Evolutionary conservation across 306 rosid species (phyloP).

Genomic region (Cicer arietinum): DNA sequence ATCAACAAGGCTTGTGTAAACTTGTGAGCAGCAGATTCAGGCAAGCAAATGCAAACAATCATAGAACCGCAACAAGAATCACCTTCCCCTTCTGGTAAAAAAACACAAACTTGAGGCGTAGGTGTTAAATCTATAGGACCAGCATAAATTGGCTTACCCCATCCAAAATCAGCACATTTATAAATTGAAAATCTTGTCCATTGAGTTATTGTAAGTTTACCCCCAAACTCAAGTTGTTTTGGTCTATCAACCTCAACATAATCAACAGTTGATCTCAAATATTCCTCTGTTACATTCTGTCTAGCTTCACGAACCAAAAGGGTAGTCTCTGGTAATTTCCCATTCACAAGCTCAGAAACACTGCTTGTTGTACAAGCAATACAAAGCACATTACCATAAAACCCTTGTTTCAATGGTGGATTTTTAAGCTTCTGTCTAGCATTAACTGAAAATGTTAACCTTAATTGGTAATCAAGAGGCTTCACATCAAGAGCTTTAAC

Average conservation of each 20-base stretch:
- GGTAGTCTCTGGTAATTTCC: slow-evolving; percentile 55
- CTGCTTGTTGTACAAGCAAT: slow-evolving; percentile 71
- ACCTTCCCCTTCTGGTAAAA: slow-evolving; percentile 73
- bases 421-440: slow-evolving; percentile 65
- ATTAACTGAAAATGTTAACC: slow-evolving; percentile 84
- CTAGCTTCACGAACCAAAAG: slow-evolving; percentile 69
- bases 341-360: slow-evolving; percentile 61
- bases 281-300: slow-evolving; percentile 69
- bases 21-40: slow-evolving; percentile 62
- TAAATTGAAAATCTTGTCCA: slow-evolving; percentile 92
- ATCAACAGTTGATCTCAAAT: slow-evolving; percentile 82
- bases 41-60: slow-evolving; percentile 87
- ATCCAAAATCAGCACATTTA: slow-evolving; percentile 81
- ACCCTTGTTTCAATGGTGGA: slow-evolving; percentile 72
- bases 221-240: slow-evolving; percentile 80
- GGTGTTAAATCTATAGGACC: slow-evolving; percentile 94
- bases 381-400: slow-evolving; percentile 83
- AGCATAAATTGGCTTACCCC: slow-evolving; percentile 86
- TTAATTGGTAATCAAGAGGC: slow-evolving; percentile 65
- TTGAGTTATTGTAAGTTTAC: slow-evolving; percentile 84
- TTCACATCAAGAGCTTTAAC: slow-evolving; percentile 83
- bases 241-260: slow-evolving; percentile 71
- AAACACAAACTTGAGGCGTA: slow-evolving; percentile 90
- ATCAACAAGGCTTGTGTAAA: slow-evolving; percentile 57
- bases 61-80: slow-evolving; percentile 56